Base-by-base conservation (phyloP, 306 rosid genomes). In the Erythrophleum fordii region DNA sequence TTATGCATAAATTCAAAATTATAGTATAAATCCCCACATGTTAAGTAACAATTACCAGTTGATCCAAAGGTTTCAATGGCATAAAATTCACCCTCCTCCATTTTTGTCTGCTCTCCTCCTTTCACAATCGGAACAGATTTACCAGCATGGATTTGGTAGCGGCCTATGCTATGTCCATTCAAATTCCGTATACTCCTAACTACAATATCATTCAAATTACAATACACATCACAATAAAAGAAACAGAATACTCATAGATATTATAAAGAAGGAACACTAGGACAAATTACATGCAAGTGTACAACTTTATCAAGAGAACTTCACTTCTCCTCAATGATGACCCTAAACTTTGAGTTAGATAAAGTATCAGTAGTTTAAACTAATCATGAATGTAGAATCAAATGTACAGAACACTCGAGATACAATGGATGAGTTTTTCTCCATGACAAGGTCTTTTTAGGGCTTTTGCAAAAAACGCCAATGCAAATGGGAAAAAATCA, bases 51-150 rank as follows among this genome's bases (percentile, higher is more conserved):
- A 80, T 81, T 87, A 95, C 98, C 99, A 48, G 99, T 95, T 79
- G 99, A 95, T 46, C 75, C 99, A 73, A 95, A 95, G 37, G 99
- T 95, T 88, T 95, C 99, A 48, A 95, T 95, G 13, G 99, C 99
- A 37, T 86, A 95, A 83, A 93, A 91, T 89, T 95, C 99, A 35
- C 99, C 99, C 95, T 95, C 98, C 87, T 95, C 98, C 98, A 95
- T 95, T 76, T 95, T 95, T 23, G 97, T 95, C 87, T 95, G 97
- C 89, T 95, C 99, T 82, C 99, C 99, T 45, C 98, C 99, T 88
- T 91, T 95, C 86, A 95, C 99, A 71, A 91, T 93, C 20, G 99
- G 97, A 83, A 95, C 97, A 14, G 95, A 95, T 76, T 93, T 93
- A 66, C 92, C 99, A 31, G 97, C 98, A 88, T 95, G 99, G 77